These are phyloP conservation scores for Apophysomyces ossiformis DNA, from an alignment of 371 early-diverging fungal genomes.

Conservation along the genomic window DNA sequence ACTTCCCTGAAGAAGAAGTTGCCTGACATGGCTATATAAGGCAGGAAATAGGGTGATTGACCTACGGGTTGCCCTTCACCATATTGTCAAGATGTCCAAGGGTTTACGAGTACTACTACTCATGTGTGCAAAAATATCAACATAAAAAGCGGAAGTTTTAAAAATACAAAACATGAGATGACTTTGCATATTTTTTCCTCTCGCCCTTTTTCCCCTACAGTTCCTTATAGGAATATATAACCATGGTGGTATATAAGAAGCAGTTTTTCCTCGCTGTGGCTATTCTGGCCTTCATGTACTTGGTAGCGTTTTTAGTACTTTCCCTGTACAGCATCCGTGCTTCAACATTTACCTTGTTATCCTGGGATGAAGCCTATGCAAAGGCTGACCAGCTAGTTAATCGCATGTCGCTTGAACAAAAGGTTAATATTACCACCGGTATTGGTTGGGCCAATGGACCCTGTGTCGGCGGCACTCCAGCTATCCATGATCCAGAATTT, in stretches of 20 bases:
- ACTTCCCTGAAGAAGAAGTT: too few species aligned
- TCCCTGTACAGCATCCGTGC: background rate
- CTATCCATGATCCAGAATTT: conserved; percentile 45
- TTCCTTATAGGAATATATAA: background rate
- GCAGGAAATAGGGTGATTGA: too few species aligned
- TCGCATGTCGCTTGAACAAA: conserved; percentile 46
- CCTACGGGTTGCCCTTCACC: too few species aligned
- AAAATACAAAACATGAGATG: too few species aligned
- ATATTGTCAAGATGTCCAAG: too few species aligned
- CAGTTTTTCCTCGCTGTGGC: background rate
- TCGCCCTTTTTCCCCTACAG: too few species aligned
- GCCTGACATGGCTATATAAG: too few species aligned
- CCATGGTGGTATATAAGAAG: background rate
- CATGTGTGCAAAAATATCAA: too few species aligned
- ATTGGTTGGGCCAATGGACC: conserved; percentile 45
- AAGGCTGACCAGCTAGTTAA: conserved; percentile 37
- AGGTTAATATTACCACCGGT: conserved; percentile 56
- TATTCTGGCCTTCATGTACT: background rate
- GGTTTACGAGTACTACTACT: too few species aligned
- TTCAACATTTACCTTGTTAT: background rate
- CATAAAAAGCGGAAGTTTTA: too few species aligned
- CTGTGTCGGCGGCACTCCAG: conserved; percentile 58
- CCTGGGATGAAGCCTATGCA: conserved; percentile 48
- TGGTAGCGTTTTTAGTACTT: background rate
- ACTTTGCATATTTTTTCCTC: too few species aligned